Evolutionary conservation across 305 asterid species (phyloP), one percentile per base, ranked within the genome.

Genomic region (Fraxinus platypoda): DNA sequence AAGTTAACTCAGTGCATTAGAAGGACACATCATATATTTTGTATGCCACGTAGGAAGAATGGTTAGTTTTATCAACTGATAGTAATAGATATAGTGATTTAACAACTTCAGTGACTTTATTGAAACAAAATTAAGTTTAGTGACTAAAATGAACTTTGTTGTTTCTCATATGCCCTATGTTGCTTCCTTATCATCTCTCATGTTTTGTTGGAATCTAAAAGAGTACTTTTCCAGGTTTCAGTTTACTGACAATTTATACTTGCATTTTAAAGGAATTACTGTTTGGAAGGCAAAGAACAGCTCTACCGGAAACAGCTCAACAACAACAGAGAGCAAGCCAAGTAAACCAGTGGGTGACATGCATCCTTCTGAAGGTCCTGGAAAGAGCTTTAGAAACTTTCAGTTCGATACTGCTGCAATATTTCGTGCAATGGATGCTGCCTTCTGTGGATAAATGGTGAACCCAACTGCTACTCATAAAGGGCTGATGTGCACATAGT

Each of bases 251-350:
- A 76, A 75, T 26, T 68, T 66, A 62, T 17, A 30, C 77, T 79
- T 64, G 3, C 21, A 66, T 80, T 34, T 41, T 88, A 88, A 86
- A 94, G 98, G 93, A 87, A 72, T 87, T 71, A 87, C 88, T 2
- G 87, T 93, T 41, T 94, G 97, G 98, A 94, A 87, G 82, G 97
- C 95, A 77, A 93, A 87, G 84, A 87, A 75, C 46, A 83, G 91
- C 86, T 91, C 94, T 54, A 79, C 85, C 0, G 94, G 97, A 68
- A 90, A 89, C 82, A 86, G 87, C 95, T 84, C 91, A 41, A 84
- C 74, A 33, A 33, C 35, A n/a, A 64, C 76, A 80, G 97, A 92
- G 75, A 83, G 81, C 89, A 95, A 87, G 76, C 79, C 86, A 33
- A 86, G 31, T 86, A 94, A 89, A 86, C 64, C 90, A 38, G 87